Percentiles rank a stretch among this genome's conserved stretches.
Evolutionary conservation across 2,329 filamentous ascomycete species (phyloP).

Genomic region (Celoporthe dispersa): DNA sequence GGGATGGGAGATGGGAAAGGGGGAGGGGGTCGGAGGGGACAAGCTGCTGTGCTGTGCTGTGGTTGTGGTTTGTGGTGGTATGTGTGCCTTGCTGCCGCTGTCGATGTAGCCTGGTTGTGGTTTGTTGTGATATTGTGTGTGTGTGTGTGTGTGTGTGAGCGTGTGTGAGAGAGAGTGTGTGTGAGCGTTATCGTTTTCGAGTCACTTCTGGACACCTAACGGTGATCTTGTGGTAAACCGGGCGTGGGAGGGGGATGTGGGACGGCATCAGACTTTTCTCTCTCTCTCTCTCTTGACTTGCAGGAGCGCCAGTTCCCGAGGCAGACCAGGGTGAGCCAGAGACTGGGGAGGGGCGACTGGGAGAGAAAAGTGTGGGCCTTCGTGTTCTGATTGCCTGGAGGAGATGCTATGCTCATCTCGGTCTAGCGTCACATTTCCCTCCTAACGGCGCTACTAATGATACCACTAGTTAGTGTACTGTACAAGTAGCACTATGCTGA

Average conservation of each 20-base stretch:
- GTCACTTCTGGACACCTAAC: background rate
- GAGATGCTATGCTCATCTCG: background rate
- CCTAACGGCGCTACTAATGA: background rate
- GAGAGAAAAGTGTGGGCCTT: background rate
- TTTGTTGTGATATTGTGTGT: background rate
- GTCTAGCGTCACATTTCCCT: background rate
- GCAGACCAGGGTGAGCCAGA: background rate
- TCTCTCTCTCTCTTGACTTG: background rate
- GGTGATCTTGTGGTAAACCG: background rate
- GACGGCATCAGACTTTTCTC: background rate
- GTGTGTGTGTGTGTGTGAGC: background rate
- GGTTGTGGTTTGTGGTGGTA: background rate
- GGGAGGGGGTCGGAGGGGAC: background rate
- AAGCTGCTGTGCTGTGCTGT: background rate
- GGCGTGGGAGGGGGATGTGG: background rate
- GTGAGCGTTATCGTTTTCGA: background rate
- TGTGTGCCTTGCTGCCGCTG: background rate
- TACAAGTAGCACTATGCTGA: too few species aligned
- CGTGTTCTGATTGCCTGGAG: background rate
- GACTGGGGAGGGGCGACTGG: background rate
- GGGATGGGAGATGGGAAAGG: slow-evolving; percentile 4
- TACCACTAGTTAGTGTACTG: background rate
- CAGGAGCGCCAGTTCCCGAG: background rate
- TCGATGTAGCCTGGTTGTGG: background rate
- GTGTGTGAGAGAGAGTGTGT: background rate